phyloP scores from a whole-genome alignment of 768 basidiomycete species.

The Leccinum rimulosum region DNA sequence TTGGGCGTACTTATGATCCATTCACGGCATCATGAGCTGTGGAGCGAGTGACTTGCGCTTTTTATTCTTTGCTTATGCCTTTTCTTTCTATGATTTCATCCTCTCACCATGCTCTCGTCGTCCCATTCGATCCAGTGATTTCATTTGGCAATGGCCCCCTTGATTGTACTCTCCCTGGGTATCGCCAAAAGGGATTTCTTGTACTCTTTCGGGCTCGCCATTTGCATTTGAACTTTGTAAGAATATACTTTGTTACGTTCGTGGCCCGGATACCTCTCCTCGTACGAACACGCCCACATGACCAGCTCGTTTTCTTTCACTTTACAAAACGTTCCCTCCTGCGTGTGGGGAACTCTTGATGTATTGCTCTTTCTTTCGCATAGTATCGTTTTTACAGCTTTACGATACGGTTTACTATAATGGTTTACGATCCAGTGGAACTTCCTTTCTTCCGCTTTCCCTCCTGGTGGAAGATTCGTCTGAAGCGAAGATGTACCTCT shows the following conservation, averaged over 20 bases:
- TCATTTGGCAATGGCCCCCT: not conserved
- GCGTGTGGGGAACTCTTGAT: not conserved
- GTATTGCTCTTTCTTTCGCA: not conserved
- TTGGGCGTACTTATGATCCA: not conserved
- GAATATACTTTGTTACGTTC: not conserved
- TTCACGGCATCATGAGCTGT: not conserved
- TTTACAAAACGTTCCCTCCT: not conserved
- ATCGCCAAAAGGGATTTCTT: not conserved
- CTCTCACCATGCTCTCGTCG: not conserved
- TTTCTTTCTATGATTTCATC: not conserved
- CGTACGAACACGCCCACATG: not conserved
- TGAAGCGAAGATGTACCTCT: slow-evolving; percentile 5
- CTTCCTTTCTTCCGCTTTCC: slow-evolving; percentile 11
- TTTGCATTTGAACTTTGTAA: not conserved
- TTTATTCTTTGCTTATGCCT: not conserved
- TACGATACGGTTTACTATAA: not conserved
- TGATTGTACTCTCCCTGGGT: not conserved
- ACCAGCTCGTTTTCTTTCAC: not conserved
- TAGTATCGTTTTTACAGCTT: not conserved
- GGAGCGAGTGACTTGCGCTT: not conserved
- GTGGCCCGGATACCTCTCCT: not conserved
- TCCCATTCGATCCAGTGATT: not conserved
- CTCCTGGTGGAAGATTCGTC: not conserved
- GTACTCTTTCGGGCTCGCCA: not conserved
- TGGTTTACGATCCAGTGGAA: not conserved